Percentiles rank a stretch among this genome's conserved stretches.
Evolutionary conservation across 2,329 filamentous ascomycete genomes (phyloP).

Genomic region (Cercospora nicotianae): DNA sequence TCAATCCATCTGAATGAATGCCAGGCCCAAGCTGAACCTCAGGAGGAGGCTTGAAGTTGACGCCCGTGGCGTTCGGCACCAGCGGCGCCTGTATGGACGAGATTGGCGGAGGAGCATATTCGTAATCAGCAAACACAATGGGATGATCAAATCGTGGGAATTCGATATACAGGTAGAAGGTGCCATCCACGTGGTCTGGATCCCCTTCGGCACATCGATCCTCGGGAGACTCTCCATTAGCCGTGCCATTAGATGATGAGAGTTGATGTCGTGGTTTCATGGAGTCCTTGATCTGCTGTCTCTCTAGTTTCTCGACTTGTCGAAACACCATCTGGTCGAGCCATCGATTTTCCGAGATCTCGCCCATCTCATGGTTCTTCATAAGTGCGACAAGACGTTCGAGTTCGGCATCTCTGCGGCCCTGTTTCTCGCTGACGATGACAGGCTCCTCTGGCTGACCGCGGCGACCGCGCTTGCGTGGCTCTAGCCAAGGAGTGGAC

Average conservation of each 20-base stretch:
- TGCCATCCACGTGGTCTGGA: slow-evolving; percentile 55
- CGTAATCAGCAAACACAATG: slow-evolving; percentile 89
- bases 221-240: slow-evolving; percentile 15
- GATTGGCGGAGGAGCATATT: slow-evolving; percentile 82
- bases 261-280: slow-evolving; percentile 21
- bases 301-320: slow-evolving; percentile 70
- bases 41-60: slow-evolving; percentile 75
- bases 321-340: slow-evolving; percentile 92
- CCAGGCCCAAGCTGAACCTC: slow-evolving; percentile 89
- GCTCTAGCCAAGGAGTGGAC: slow-evolving; percentile 69
- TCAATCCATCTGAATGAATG: slow-evolving; percentile 66
- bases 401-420: slow-evolving; percentile 63
- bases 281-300: slow-evolving; percentile 44
- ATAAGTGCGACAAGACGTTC: slow-evolving; percentile 86
- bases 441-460: slow-evolving; percentile 63
- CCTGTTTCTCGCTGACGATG: slow-evolving; percentile 39
- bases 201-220: slow-evolving; percentile 41
- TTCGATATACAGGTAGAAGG: slow-evolving; percentile 85
- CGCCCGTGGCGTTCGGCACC: slow-evolving; percentile 65
- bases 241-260: neutral
- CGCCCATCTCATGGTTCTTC: slow-evolving; percentile 98
- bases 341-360: slow-evolving; percentile 91
- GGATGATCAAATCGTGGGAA: slow-evolving; percentile 94
- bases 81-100: slow-evolving; percentile 59
- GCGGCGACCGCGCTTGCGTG: slow-evolving; percentile 55